Conservation (phyloP, 164 flowering plant genomes). For the Hamamelis virginiana region DNA sequence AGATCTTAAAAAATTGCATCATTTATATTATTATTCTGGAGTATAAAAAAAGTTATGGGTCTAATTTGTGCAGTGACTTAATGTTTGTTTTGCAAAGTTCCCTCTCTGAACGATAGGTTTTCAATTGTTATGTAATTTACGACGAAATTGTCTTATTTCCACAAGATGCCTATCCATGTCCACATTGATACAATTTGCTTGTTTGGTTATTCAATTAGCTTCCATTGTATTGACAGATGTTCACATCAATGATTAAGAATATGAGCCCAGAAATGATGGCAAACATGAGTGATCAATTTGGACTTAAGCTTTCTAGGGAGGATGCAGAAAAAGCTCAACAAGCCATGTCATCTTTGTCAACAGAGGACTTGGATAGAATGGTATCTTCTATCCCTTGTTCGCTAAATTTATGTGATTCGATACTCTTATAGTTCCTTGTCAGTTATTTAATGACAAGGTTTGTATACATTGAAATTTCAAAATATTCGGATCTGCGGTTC, state of each 20-base stretch:
- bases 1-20: not conserved
- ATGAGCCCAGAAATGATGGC: slow-evolving; percentile 98
- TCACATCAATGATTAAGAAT: slow-evolving; percentile 80
- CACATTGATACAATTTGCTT: not conserved
- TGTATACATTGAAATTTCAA: no score
- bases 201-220: not conserved
- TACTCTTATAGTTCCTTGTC: no score
- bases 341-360: slow-evolving; percentile 90
- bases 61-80: not conserved
- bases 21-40: no score
- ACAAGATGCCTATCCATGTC: not conserved
- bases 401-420: no score
- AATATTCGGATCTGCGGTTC: no score
- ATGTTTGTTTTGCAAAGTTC: not conserved
- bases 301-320: slow-evolving; percentile 78
- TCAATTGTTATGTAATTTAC: not conserved
- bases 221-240: slow-evolving; percentile 58
- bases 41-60: not conserved
- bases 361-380: slow-evolving; percentile 87
- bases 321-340: slow-evolving; percentile 94
- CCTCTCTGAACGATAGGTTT: not conserved
- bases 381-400: slow-evolving; percentile 34
- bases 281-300: slow-evolving; percentile 92
- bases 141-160: not conserved
- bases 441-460: no score